These are phyloP conservation scores for Phytophthora aleatoria DNA, from an alignment of 352 stramenopile species.

Conservation along the genomic window DNA sequence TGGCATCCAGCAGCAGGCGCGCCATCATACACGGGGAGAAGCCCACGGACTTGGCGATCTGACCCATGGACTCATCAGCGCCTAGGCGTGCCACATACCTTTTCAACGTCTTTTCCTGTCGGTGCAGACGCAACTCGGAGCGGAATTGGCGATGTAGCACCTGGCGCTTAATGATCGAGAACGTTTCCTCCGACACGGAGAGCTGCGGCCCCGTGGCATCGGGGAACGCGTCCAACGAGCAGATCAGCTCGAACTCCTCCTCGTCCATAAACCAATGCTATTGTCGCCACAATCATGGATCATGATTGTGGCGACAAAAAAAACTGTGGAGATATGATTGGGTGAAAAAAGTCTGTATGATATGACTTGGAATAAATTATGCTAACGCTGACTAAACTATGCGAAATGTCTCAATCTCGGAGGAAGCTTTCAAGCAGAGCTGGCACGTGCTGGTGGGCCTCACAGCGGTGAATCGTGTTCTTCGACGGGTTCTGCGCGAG, in stretches of 20 bases:
- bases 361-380: constrained; percentile 29
- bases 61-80: constrained; percentile 37
- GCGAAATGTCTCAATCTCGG: constrained; percentile 33
- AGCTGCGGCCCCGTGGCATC: constrained; percentile 14
- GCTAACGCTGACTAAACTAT: constrained; percentile 12
- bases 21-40: constrained; percentile 79
- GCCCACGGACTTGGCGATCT: constrained; percentile 47
- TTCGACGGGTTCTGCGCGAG: constrained; percentile 49
- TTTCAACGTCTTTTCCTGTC: constrained; percentile 63
- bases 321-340: constrained; percentile 1
- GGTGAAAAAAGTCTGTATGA: constrained; percentile 4
- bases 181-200: constrained; percentile 54
- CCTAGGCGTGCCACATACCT: constrained; percentile 52
- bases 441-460: constrained; percentile 50
- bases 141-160: constrained; percentile 50
- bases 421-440: constrained; percentile 54
- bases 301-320: neutral
- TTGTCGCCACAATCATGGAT: neutral
- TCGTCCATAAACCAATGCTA: constrained; percentile 46
- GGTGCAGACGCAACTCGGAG: constrained; percentile 49
- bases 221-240: constrained; percentile 46
- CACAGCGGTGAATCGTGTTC: constrained; percentile 42
- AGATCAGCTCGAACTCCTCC: constrained; percentile 51
- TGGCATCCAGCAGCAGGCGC: constrained; percentile 57
- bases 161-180: constrained; percentile 67